Evolutionary conservation across 257 asterid genomes (phyloP).

Genomic region (Scutellaria barbata): DNA sequence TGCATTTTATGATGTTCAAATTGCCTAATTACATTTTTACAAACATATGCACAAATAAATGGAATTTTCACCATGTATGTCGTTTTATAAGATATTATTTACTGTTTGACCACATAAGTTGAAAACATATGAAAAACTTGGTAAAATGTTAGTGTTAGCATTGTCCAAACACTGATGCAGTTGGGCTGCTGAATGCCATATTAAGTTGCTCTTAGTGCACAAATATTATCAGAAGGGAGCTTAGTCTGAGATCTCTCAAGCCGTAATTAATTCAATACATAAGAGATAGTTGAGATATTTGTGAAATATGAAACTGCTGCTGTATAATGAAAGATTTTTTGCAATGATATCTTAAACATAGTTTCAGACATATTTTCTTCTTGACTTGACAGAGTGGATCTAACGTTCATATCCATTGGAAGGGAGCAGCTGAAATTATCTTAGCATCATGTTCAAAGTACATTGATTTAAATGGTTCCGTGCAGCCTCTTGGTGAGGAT

Average conservation of each 20-base stretch:
- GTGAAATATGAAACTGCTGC: not conserved
- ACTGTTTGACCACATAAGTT: no score
- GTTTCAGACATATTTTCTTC: not conserved
- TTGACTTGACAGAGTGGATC: slow-evolving; percentile 65
- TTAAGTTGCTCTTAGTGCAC: no score
- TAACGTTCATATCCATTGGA: slow-evolving; percentile 88
- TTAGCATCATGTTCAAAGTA: slow-evolving; percentile 68
- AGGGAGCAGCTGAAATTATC: slow-evolving; percentile 98
- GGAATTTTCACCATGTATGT: no score
- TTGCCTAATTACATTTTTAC: no score
- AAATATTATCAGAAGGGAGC: no score
- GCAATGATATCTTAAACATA: slow-evolving; percentile 4
- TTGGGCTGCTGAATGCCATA: not conserved
- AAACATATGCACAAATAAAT: no score
- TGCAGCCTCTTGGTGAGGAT: slow-evolving; percentile 60
- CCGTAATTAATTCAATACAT: not conserved
- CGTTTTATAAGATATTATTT: no score
- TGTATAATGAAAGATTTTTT: not conserved
- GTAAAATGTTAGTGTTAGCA: not conserved
- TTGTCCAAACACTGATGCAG: not conserved
- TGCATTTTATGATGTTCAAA: no score
- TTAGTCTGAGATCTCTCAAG: no score
- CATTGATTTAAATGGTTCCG: slow-evolving; percentile 61
- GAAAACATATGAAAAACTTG: not conserved
- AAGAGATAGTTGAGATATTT: slow-evolving; percentile 4